Conservation (phyloP, 2,329 filamentous ascomycete genomes). For the Curvularia hawaiiensis region DNA sequence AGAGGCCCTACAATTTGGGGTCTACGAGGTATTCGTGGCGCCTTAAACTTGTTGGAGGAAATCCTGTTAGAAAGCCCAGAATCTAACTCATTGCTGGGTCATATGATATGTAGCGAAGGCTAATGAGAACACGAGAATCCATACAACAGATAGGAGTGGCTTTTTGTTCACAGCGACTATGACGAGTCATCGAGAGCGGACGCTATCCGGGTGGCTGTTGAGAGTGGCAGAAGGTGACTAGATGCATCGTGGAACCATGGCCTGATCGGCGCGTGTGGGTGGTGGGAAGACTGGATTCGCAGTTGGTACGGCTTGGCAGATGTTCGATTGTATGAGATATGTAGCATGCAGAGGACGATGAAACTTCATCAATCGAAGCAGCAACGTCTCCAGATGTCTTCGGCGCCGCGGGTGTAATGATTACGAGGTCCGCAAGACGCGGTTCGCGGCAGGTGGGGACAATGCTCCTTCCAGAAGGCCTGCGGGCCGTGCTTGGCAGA, state of each 20-base stretch:
- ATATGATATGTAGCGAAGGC: background rate
- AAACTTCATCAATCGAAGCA: background rate
- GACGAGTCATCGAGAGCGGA: background rate
- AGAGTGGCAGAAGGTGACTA: background rate
- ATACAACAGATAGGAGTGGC: background rate
- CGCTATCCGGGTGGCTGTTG: background rate
- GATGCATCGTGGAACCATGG: background rate
- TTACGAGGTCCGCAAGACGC: background rate
- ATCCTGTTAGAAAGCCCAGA: too few relatives aligned
- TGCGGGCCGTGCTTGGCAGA: conserved; percentile 14
- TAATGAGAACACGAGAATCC: background rate
- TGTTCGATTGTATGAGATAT: background rate
- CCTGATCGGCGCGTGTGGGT: background rate
- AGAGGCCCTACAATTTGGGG: too few relatives aligned
- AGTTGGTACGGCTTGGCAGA: background rate
- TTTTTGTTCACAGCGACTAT: background rate
- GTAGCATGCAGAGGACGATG: background rate
- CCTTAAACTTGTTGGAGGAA: background rate
- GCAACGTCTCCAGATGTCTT: background rate
- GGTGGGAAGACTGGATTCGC: background rate
- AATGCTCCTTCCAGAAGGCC: conserved; percentile 15
- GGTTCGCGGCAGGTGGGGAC: conserved; percentile 3
- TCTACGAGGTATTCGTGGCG: background rate
- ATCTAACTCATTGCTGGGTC: background rate
- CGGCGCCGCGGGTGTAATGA: background rate